phyloP scores from a whole-genome alignment of 768 basidiomycete species.

The Porpolomopsis calyptriformis region DNA sequence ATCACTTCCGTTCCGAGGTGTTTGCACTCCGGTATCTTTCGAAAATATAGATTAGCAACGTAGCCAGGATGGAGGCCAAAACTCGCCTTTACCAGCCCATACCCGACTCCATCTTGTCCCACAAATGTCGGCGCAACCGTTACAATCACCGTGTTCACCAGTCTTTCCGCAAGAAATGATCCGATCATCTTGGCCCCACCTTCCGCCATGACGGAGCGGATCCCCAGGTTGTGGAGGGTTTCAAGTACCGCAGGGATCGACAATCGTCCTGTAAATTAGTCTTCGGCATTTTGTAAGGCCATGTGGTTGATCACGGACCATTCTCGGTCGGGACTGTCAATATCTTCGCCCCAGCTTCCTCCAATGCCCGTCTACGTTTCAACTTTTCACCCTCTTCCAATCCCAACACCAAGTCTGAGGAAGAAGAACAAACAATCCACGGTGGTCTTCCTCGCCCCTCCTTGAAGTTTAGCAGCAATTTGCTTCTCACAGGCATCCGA shows the following conservation, averaged over 20 bases:
- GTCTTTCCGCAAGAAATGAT: conserved; percentile 42
- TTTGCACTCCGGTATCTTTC: neutral
- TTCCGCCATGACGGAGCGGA: conserved; percentile 87
- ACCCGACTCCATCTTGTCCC: conserved; percentile 59
- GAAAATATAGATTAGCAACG: neutral
- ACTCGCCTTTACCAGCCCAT: conserved; percentile 40
- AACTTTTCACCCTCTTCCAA: conserved; percentile 19
- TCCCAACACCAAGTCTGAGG: neutral
- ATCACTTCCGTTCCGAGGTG: neutral
- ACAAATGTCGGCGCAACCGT: conserved; percentile 84
- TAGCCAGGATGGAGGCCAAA: neutral
- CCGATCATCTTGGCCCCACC: conserved; percentile 80
- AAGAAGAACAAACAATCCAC: conserved; percentile 52
- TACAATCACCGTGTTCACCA: conserved; percentile 65
- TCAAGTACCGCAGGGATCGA: conserved; percentile 40
- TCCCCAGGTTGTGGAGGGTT: conserved; percentile 41
- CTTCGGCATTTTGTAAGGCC: neutral
- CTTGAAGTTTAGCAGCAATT: conserved; percentile 56
- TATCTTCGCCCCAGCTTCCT: conserved; percentile 57
- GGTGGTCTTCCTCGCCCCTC: conserved; percentile 53
- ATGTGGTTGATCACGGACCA: conserved; percentile 18
- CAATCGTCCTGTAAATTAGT: conserved; percentile 18
- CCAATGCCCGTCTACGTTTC: conserved; percentile 34
- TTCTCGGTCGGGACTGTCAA: conserved; percentile 36
- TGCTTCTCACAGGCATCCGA: conserved; percentile 55